These are phyloP conservation scores for Podosphaera aphanis DNA, from an alignment of 2,329 filamentous ascomycete genomes.

Conservation along the genomic window DNA sequence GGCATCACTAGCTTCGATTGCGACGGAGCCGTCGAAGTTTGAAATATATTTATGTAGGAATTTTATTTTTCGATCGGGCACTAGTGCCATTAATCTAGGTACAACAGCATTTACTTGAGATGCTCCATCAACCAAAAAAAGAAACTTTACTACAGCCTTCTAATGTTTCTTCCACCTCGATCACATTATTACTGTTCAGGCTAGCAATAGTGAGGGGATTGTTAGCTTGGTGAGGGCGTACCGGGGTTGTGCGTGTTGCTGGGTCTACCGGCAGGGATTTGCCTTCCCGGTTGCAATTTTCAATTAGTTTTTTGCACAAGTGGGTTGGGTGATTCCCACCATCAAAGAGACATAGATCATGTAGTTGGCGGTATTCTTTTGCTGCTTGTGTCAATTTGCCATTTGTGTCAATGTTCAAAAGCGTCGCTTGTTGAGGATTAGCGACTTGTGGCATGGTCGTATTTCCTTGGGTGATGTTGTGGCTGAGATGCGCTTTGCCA, in stretches of 20 bases:
- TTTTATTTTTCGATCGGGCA: neutral
- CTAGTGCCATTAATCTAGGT: neutral
- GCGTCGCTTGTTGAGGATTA: neutral
- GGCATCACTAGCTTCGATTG: neutral
- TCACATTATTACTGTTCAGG: neutral
- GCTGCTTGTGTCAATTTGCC: neutral
- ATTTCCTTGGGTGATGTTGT: neutral
- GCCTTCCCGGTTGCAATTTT: neutral
- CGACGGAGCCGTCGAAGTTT: neutral
- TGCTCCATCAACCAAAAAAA: neutral
- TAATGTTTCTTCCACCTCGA: neutral
- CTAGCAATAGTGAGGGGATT: neutral
- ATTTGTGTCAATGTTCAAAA: neutral
- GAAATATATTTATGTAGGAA: neutral
- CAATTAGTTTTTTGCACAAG: neutral
- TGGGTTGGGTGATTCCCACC: neutral
- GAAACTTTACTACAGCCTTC: neutral
- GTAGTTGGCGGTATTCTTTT: neutral
- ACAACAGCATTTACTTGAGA: neutral
- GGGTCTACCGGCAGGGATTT: neutral
- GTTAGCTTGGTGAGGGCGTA: neutral
- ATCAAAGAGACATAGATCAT: neutral
- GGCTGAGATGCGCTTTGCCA: neutral
- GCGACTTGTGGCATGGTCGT: neutral
- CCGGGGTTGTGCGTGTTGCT: neutral